Percentiles rank a stretch among this genome's conserved stretches.
phyloP scores from a whole-genome alignment of 2,329 filamentous ascomycete genomes.

The Metarhizium guizhouense region DNA sequence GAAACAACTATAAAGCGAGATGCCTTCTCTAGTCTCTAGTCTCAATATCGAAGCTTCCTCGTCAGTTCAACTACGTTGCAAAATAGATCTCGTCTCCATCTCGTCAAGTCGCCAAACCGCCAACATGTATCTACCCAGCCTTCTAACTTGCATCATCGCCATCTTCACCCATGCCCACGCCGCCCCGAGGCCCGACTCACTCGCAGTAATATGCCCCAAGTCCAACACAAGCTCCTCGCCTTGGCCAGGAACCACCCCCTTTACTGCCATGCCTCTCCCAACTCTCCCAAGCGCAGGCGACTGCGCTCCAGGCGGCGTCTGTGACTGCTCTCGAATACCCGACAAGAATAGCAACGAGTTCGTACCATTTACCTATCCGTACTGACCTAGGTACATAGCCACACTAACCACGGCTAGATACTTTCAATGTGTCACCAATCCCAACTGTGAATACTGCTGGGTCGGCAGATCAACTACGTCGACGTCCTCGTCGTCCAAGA shows the following conservation, averaged over 20 bases:
- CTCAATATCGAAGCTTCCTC: neutral
- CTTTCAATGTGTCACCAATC: slow-evolving; percentile 26
- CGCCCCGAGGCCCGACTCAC: neutral
- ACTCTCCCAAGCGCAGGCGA: neutral
- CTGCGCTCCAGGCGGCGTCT: slow-evolving; percentile 15
- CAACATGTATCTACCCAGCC: neutral
- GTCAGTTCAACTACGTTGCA: neutral
- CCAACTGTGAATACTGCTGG: slow-evolving; percentile 19
- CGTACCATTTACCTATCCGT: neutral
- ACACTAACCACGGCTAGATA: slow-evolving; percentile 14
- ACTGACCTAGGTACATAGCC: neutral
- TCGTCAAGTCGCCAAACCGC: neutral
- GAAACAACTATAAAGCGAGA: neutral
- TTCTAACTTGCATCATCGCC: neutral
- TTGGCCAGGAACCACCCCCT: neutral
- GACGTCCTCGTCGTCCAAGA: neutral
- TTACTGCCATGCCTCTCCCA: neutral
- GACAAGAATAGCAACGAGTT: slow-evolving; percentile 22
- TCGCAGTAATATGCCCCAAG: neutral
- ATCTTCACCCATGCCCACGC: neutral
- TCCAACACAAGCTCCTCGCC: neutral
- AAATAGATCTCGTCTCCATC: neutral
- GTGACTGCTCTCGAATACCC: slow-evolving; percentile 19
- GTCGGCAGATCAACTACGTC: neutral
- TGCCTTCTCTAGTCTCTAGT: neutral